Base-by-base conservation (phyloP, 768 basidiomycete genomes). In the Russula sp. region DNA sequence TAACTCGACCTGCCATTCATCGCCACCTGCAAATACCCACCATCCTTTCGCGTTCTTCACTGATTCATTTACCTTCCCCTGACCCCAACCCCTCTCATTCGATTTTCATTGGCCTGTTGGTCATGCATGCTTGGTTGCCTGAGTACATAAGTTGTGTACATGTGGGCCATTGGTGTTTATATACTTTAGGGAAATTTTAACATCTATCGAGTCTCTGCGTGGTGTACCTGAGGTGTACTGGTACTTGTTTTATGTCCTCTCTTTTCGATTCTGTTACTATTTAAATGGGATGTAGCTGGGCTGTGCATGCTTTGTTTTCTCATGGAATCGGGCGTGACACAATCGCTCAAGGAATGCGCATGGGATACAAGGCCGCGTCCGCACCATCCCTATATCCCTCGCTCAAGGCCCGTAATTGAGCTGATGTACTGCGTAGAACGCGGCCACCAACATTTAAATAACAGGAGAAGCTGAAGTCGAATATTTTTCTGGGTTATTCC, bases 161-260 rank as follows among this genome's bases (percentile, higher is more conserved):
- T 34, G 52, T 34, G 13, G 47, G 47, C 52, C 39, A 34, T 58
- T 59, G 49, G 59, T 57, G 48, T 39, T 61, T 59, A 55, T 52
- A 63, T 59, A 54, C 52, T 52, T 54, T 63, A 63, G 62, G 59
- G 62, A 43, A 55, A 54, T 57, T 59, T 50, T 34, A 58, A 52
- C 61, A 20, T 59, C 42, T 25, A 54, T 45, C 56, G 45, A 55
- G 56, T 25, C 50, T 42, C 35, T 7, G 34, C 34, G 22, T 54
- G 61, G 48, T 29, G 56, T 57, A 61, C 32, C 38, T 53, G 45
- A 47, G 61, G 34, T 58, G 18, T 63, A 32, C 48, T 58, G 25
- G 57, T 54, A 42, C 18, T 43, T 48, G 32, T 49, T 16, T 16
- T 58, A 56, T 62, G 43, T 54, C 20, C 14, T 56, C n/a, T 36